phyloP scores from a whole-genome alignment of 352 stramenopile species.

The Globisporangium nodosum region DNA sequence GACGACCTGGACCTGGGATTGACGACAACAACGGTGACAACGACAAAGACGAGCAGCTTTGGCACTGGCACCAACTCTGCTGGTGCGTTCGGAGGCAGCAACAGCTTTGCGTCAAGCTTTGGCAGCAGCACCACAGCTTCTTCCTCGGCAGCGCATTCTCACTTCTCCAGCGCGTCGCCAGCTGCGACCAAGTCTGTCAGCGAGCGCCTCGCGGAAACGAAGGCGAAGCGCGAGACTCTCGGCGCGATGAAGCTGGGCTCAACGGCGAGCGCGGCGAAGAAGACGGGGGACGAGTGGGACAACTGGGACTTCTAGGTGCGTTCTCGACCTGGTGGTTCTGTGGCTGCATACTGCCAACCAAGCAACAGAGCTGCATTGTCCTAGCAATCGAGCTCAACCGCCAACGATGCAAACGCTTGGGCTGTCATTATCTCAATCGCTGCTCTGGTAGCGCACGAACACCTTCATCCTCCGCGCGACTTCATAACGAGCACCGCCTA shows the following conservation, averaged over 20 bases:
- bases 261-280: constrained; percentile 16
- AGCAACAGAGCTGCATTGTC: neutral
- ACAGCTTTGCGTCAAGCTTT: neutral
- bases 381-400: neutral
- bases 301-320: constrained; percentile 69
- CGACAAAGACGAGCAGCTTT: constrained; percentile 6
- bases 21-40: neutral
- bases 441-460: neutral
- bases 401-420: neutral
- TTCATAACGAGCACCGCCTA: neutral
- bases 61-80: neutral
- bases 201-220: constrained; percentile 48
- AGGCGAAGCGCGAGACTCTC: constrained; percentile 43
- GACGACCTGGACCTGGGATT: constrained; percentile 35
- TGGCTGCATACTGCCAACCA: constrained; percentile 1
- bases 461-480: neutral
- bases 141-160: constrained; percentile 11
- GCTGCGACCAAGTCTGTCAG: constrained; percentile 33
- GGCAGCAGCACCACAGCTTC: constrained; percentile 2
- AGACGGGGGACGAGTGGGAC: constrained; percentile 68
- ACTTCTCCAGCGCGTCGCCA: constrained; percentile 8
- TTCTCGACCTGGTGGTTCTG: neutral
- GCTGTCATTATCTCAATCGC: neutral
- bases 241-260: constrained; percentile 59
- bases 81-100: neutral